Conservation (phyloP, 2,329 filamentous ascomycete species). For the Aspergillus sp. region DNA sequence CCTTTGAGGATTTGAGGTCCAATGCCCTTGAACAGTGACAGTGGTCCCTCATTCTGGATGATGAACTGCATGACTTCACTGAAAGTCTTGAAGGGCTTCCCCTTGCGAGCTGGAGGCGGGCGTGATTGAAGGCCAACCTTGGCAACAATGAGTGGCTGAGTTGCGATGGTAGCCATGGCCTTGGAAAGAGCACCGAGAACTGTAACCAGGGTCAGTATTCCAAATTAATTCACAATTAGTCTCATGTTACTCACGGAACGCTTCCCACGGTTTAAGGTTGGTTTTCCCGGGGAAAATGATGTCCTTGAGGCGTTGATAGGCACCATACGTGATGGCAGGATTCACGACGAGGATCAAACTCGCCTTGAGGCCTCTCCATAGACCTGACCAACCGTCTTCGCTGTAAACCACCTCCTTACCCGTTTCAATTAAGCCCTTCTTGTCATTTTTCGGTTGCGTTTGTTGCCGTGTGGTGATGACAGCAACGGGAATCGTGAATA, state of each 20-base stretch:
- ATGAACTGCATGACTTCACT: constrained; percentile 95
- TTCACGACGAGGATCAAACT: constrained; percentile 95
- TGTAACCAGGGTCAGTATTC: constrained; percentile 37
- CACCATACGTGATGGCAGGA: constrained; percentile 95
- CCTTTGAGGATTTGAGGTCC: constrained; percentile 92
- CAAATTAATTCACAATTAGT: neutral
- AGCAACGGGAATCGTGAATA: constrained; percentile 94
- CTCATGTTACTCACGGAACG: constrained; percentile 70
- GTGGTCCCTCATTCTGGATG: constrained; percentile 76
- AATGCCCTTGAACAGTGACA: constrained; percentile 95
- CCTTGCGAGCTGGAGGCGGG: constrained; percentile 77
- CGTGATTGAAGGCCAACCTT: constrained; percentile 96
- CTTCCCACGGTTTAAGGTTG: constrained; percentile 77
- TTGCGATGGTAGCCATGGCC: constrained; percentile 83
- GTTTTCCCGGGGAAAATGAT: constrained; percentile 74
- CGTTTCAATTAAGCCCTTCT: constrained; percentile 83
- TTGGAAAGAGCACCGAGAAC: constrained; percentile 94
- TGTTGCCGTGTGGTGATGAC: constrained; percentile 96
- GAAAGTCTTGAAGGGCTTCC: constrained; percentile 92
- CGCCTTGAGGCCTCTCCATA: constrained; percentile 95
- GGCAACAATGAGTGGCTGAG: constrained; percentile 93
- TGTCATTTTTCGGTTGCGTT: constrained; percentile 79
- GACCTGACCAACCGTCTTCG: constrained; percentile 82
- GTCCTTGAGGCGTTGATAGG: constrained; percentile 85
- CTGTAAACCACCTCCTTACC: constrained; percentile 85